Evolutionary conservation across 192 early-diverging fungal genomes (phyloP), one percentile per base, ranked within the genome.

Genomic region (Backusella morwellensis): DNA sequence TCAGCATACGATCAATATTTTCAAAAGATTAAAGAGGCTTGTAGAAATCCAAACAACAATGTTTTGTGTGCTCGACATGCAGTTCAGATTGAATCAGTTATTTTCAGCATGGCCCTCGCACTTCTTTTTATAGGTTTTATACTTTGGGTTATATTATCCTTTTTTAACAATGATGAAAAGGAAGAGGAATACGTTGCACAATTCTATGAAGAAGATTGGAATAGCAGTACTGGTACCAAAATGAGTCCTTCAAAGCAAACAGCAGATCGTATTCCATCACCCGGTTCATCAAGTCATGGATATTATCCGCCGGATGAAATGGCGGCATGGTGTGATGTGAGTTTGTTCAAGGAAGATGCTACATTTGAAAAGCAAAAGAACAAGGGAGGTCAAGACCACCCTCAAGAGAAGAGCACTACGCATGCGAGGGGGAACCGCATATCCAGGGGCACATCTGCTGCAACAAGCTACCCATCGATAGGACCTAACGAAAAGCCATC

Each of bases 21-120:
- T 70, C 68, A 38, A 70, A 70, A 41, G n/a, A 70, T 70, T 8
- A 70, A 70, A 70, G 35, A 70, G 35, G 36, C 68, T 12, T 70
- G 68, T 70, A 40, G 38, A 70, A 70, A 38, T 41, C 38, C 38
- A 36, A 70, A 70, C 38, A 70, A 70, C 38, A 70, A 40, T 41
- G 23, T 70, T n/a, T 5, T 40, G n/a, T 70, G 68, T 38, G 68
- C 68, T 36, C 40, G 68, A 21, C 68, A 70, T 70, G 68, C 68
- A 36, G 68, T 70, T 70, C 68, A 70, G 21, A 70, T 70, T 70
- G 68, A 70, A 38, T 36, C 36, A 21, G 35, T 70, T 70, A 70
- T 70, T 23, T 70, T 70, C 38, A 17, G 35, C 12, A 70, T 70
- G 9, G 68, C 68, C 35, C 68, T 70, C 4, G 38, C 38, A 12